A percentile compares a stretch with the other conserved stretches of the same genome.
Conservation (phyloP, 1,139 yeast species). For the Hansenula sp. region DNA sequence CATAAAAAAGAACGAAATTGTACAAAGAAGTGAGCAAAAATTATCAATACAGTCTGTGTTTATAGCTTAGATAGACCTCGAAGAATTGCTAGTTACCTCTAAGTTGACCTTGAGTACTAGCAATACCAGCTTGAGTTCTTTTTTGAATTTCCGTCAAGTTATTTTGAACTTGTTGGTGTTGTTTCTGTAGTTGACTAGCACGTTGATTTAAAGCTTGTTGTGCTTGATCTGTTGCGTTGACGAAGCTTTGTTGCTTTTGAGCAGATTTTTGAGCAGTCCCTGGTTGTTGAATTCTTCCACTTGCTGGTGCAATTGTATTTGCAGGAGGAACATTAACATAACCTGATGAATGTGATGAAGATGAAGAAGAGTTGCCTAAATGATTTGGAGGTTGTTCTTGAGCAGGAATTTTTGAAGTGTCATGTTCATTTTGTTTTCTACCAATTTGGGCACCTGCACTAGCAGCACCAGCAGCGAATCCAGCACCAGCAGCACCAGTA, state of each 20-base stretch:
- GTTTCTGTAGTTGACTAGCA: background rate
- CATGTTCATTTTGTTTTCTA: background rate
- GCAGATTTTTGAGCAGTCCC: background rate
- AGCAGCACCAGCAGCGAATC: conserved; percentile 8
- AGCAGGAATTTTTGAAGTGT: background rate
- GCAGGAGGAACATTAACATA: background rate
- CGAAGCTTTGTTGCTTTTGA: background rate
- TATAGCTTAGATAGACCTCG: background rate
- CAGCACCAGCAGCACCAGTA: conserved; percentile 7
- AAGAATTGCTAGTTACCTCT: background rate
- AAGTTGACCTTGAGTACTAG: background rate
- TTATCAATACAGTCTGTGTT: background rate
- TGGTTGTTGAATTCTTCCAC: conserved; percentile 2
- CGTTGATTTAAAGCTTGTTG: background rate
- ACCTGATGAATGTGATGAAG: background rate
- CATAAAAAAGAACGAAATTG: background rate
- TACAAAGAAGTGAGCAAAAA: background rate
- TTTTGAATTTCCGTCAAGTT: conserved; percentile 1
- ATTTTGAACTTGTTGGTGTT: background rate
- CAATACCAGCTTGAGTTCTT: conserved; percentile 2
- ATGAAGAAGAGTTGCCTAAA: background rate
- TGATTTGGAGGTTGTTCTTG: conserved; percentile 2
- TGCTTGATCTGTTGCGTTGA: background rate
- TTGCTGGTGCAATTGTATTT: conserved; percentile 2
- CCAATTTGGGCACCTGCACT: conserved; percentile 4